Evolutionary conservation across 306 rosid genomes (phyloP), one percentile per base, ranked within the genome.

Genomic region (Begonia loranthoides): DNA sequence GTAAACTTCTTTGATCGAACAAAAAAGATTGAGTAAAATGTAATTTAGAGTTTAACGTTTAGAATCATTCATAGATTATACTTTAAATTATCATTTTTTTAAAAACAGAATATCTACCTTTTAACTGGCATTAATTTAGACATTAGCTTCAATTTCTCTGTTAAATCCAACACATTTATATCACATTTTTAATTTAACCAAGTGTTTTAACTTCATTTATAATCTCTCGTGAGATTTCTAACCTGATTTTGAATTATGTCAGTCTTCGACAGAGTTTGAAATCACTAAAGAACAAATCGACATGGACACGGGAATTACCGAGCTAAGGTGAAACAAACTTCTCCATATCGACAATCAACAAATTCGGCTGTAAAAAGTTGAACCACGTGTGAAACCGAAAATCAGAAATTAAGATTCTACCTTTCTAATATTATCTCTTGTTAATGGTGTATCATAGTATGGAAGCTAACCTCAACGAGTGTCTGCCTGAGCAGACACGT

Each of bases 261-360:
- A n/a, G n/a, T n/a, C n/a, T n/a, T n/a, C 36, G 7, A 0, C 1
- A 5, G 36, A 28, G 36, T 28, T 28, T 8, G 9, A 28, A 28
- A 28, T 10, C 47, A 2, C 15, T 0, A 0, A 13, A 43, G 13
- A 43, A 43, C 47, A 41, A 1, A 3, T 12, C 3, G 45, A 43
- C 47, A 11, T 43, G 13, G 10, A 9, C 10, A 41, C 1, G 47
- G 10, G 47, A 10, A 43, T 70, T 82, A 87, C 94, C 96, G 65
- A 46, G 52, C 17, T 73, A 17, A 2, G 82, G 75, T 12, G 95
- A 75, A 57, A 46, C 73, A 53, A 87, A 87, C 72, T 82, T 87
- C 78, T 73, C 89, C 61, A 87, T 67, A 68, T 87, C 94, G 53
- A 82, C 82, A 70, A 82, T 94, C 75, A 87, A 71, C 96, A 87